Evolutionary conservation across 306 rosid species (phyloP).

Genomic region (Citrullus amarus): DNA sequence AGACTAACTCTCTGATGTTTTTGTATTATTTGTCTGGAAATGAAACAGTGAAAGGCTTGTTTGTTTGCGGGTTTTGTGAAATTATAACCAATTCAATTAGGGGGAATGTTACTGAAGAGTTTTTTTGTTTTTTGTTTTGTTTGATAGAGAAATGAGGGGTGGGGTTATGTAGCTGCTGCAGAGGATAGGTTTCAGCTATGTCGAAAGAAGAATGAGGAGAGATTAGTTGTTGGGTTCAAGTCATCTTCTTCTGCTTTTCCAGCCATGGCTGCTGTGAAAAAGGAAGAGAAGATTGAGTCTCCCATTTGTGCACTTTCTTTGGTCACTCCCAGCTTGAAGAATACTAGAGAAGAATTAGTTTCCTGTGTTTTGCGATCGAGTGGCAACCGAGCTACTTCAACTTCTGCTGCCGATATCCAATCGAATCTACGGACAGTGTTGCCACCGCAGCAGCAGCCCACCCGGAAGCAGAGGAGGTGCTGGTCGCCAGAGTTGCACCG

Average conservation of each 20-base stretch:
- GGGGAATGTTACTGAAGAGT: neutral
- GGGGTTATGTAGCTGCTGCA: conserved; percentile 14
- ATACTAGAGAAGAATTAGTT: conserved; percentile 40
- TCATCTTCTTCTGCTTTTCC: conserved; percentile 34
- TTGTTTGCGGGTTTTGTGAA: neutral
- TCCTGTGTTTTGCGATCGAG: conserved; percentile 45
- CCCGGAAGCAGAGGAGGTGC: conserved; percentile 87
- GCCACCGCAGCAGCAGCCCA: conserved; percentile 24
- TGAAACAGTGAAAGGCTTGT: neutral
- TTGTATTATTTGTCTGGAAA: neutral
- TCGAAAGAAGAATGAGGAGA: conserved; percentile 34
- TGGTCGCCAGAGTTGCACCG: conserved; percentile 96
- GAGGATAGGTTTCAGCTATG: conserved; percentile 42
- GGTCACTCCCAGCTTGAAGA: conserved; percentile 41
- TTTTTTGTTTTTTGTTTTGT: neutral
- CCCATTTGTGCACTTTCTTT: conserved; percentile 52
- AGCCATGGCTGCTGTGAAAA: conserved; percentile 19
- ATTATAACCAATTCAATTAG: neutral
- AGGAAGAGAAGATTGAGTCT: conserved; percentile 60
- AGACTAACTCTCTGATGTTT: neutral
- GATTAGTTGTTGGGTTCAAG: conserved; percentile 46
- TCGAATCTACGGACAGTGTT: conserved; percentile 22
- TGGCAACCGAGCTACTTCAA: conserved; percentile 35
- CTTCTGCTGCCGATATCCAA: conserved; percentile 30
- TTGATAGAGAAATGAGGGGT: conserved; percentile 43